A percentile compares a stretch with the other conserved stretches of the same genome.
Evolutionary conservation across 768 basidiomycete species (phyloP).

Genomic region (Kwoniella shandongensis): DNA sequence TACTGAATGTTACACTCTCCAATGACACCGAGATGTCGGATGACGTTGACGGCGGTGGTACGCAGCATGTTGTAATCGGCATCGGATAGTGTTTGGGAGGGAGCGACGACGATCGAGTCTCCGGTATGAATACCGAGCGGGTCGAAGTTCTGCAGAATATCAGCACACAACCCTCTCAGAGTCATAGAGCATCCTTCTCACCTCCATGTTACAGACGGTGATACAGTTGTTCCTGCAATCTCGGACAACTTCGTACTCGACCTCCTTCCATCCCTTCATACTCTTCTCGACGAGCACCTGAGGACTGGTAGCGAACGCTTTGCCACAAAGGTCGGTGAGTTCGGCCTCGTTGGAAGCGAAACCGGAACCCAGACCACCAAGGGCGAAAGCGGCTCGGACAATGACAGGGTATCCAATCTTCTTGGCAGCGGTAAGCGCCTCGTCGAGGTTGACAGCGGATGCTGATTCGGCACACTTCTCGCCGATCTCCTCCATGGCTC

Average conservation of each 20-base stretch:
- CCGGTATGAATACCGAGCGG: conserved; percentile 98
- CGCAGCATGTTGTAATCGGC: conserved; percentile 99
- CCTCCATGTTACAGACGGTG: conserved; percentile 99
- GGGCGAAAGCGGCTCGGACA: conserved; percentile 91
- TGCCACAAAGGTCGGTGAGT: conserved; percentile 79
- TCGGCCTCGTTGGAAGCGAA: conserved; percentile 95
- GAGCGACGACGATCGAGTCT: conserved; percentile 96
- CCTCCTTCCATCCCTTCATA: conserved; percentile 99
- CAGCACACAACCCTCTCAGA: too few species aligned
- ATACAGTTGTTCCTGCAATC: conserved; percentile 99
- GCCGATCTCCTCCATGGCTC: conserved; percentile 91
- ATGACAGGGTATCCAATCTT: conserved; percentile 93
- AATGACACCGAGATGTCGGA: conserved; percentile 95
- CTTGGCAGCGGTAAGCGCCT: conserved; percentile 77
- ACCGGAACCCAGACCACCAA: conserved; percentile 91
- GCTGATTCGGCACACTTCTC: conserved; percentile 90
- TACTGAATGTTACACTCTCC: conserved; percentile 99
- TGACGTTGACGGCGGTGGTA: conserved; percentile 95
- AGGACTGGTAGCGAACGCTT: conserved; percentile 95
- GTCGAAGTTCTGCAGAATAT: conserved; percentile 79
- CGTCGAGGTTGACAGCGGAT: conserved; percentile 80
- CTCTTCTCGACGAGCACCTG: conserved; percentile 99
- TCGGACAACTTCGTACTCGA: conserved; percentile 97
- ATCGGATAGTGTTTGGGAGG: conserved; percentile 97
- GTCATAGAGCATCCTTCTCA: conserved; percentile 58